phyloP scores from a whole-genome alignment of 768 basidiomycete species.

The Boletus sensibilis region DNA sequence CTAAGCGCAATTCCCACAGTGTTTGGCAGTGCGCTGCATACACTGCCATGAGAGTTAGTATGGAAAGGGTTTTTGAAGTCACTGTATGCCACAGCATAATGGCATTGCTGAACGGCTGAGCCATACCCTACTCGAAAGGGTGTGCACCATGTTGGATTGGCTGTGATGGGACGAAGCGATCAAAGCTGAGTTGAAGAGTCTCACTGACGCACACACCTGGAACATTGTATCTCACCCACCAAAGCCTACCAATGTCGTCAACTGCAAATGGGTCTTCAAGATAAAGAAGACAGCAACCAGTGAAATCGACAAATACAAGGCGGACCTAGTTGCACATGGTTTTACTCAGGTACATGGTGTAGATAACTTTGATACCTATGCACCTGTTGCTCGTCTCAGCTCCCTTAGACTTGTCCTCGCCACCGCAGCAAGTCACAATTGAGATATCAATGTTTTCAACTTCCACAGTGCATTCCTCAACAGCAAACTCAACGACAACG shows the following conservation, averaged over 20 bases:
- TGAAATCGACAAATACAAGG: constrained; percentile 23
- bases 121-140: too few relatives aligned
- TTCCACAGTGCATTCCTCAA: neutral
- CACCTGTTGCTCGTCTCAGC: neutral
- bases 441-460: neutral
- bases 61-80: too few relatives aligned
- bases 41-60: too few relatives aligned
- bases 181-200: too few relatives aligned
- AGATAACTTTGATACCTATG: neutral
- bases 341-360: neutral
- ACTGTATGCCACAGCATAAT: too few relatives aligned
- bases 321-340: neutral
- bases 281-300: constrained; percentile 40
- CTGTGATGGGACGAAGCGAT: too few relatives aligned
- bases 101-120: too few relatives aligned
- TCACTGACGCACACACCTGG: neutral
- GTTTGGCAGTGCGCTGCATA: too few relatives aligned
- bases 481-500: constrained; percentile 6
- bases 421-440: neutral
- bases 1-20: too few relatives aligned
- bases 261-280: constrained; percentile 42
- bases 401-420: neutral
- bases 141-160: too few relatives aligned
- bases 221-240: neutral
- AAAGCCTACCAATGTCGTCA: constrained; percentile 1